Evolutionary conservation across 306 rosid genomes (phyloP), one percentile per base, ranked within the genome.

Genomic region (Dryas alaskensis): DNA sequence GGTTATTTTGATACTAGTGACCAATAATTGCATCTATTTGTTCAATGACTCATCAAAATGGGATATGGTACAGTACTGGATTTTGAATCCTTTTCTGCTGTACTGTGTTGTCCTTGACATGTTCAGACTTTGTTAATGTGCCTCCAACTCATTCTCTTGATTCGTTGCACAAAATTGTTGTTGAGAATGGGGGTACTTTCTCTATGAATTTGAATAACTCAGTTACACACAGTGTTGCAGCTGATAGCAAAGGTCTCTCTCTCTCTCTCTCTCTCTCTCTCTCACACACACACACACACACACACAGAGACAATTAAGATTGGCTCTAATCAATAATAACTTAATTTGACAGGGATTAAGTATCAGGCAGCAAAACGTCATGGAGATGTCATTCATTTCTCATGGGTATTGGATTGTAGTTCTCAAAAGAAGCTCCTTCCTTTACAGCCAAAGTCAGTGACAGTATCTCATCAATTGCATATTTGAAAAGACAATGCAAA

Each of bases 121-220:
- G 52, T 72, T 14, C 80, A 93, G 98, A 93, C 86, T 85, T 93
- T 42, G 91, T 84, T 73, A 93, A 93, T 77, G 96, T 89, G 61
- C 96, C 98, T 80, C 77, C 90, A 79, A 85, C 82, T 48, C 82
- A 81, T 77, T 86, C 98, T 69, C 88, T 89, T 10, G 94, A 93
- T 81, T 85, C 85, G 81, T 74, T 93, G 74, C 98, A 87, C 85
- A 91, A 89, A 85, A 77, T 89, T 75, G 74, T 91, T 80, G 98
- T 84, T 58, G 96, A 91, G 86, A 89, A 89, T 84, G 98, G 98
- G 73, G 98, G 98, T 74, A 78, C 86, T 69, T 91, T 93, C 89
- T 93, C 98, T 0, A 93, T 93, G 98, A 93, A 93, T 78, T 75
- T 91, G 80, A 93, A 89, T 76, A 88, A 81, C 48, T 87, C 94